Evolutionary conservation across 1,284 basidiomycete species (phyloP).

Genomic region (Rhodotorula sp.): DNA sequence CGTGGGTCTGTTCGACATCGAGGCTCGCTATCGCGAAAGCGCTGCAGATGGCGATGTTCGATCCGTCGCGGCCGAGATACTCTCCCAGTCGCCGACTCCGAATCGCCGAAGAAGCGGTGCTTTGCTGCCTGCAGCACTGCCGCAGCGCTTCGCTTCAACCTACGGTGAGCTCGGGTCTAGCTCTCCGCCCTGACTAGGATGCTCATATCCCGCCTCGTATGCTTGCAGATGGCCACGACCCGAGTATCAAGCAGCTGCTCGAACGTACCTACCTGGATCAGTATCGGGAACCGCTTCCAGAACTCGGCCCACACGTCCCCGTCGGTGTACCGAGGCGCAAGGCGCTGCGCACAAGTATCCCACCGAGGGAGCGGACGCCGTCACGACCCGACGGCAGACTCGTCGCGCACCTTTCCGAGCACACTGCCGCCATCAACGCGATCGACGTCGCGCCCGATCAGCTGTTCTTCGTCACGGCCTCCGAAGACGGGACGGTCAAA

Average conservation of each 20-base stretch:
- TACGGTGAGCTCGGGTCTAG: conserved; percentile 59
- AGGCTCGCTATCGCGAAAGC: conserved; percentile 28
- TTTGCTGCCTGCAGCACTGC: neutral
- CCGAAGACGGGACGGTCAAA: conserved; percentile 78
- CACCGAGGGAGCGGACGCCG: conserved; percentile 41
- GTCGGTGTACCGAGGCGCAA: conserved; percentile 53
- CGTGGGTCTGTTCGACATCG: conserved; percentile 42
- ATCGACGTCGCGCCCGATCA: conserved; percentile 90
- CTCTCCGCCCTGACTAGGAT: too few relatives aligned
- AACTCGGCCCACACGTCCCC: conserved; percentile 77
- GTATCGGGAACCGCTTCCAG: conserved; percentile 71
- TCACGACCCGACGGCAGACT: conserved; percentile 64
- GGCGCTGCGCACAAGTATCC: conserved; percentile 45
- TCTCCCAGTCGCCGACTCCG: conserved; percentile 2
- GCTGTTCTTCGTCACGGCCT: conserved; percentile 85
- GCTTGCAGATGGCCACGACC: conserved; percentile 69
- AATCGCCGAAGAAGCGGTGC: conserved; percentile 2
- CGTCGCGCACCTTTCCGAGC: conserved; percentile 80
- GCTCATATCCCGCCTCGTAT: neutral
- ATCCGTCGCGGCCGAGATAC: neutral
- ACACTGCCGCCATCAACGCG: conserved; percentile 72
- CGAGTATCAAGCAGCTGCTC: conserved; percentile 72
- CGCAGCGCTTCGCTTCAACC: conserved; percentile 48
- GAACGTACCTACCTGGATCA: conserved; percentile 87
- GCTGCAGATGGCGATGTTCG: conserved; percentile 5